Percentiles rank a stretch among this genome's conserved stretches.
Conservation (phyloP, 1,284 basidiomycete species). For the Ganoderma lucidum region DNA sequence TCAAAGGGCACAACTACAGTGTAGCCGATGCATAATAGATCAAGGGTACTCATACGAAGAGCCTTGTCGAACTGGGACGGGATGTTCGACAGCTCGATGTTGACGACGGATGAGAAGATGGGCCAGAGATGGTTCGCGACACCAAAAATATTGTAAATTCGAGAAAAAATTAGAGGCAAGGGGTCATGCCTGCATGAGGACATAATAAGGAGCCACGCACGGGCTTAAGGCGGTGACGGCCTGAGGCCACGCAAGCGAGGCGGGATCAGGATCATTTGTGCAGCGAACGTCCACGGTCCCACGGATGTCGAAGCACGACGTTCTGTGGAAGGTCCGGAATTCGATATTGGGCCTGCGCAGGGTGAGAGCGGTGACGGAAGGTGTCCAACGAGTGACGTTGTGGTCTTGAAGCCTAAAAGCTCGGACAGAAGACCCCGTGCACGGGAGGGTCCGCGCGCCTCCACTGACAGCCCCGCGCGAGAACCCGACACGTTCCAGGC, state of each 20-base stretch:
- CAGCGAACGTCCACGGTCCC: background rate
- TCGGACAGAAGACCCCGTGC: conserved; percentile 13
- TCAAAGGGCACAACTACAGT: background rate
- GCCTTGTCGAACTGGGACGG: background rate
- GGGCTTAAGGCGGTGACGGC: background rate
- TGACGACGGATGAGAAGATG: background rate
- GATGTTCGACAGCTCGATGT: background rate
- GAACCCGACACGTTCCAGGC: conserved; percentile 6
- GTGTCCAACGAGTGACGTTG: conserved; percentile 10
- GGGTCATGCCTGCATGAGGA: background rate
- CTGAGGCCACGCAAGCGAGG: background rate
- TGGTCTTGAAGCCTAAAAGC: conserved; percentile 17
- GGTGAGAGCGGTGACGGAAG: background rate
- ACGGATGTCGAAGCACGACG: background rate
- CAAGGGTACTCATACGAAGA: background rate
- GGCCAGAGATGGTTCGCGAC: background rate
- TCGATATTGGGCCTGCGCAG: background rate
- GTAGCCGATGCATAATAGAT: background rate
- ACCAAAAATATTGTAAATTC: background rate
- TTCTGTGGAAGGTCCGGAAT: conserved; percentile 2
- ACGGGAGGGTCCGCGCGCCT: background rate
- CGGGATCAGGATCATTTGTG: background rate
- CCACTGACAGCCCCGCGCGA: background rate
- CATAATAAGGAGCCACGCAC: background rate
- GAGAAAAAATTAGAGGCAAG: background rate